Conservation (phyloP, 345 rosid species). For the Reutealis trisperma region DNA sequence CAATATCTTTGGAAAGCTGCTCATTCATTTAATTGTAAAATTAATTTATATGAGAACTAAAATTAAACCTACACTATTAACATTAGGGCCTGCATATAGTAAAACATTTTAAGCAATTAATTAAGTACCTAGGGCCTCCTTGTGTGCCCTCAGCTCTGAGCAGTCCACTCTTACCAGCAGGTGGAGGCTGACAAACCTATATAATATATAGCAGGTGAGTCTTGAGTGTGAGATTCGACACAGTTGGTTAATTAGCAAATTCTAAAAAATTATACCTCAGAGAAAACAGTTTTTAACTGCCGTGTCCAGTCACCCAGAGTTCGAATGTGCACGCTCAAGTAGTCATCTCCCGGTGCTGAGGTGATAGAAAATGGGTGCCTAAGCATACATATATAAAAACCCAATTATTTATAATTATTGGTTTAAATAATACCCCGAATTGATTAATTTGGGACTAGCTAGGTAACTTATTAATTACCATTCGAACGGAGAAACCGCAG, state of each 20-base stretch:
- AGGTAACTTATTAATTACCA: constrained; percentile 34
- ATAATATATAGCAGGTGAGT: neutral
- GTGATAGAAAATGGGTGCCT: constrained; percentile 98
- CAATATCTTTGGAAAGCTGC: constrained; percentile 68
- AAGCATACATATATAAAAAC: neutral
- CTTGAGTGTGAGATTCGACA: neutral
- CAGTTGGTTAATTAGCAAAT: too few relatives aligned
- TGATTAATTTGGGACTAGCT: too few relatives aligned
- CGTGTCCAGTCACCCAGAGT: constrained; percentile 90
- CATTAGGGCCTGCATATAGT: too few relatives aligned
- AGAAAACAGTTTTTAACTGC: constrained; percentile 70
- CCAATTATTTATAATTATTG: too few relatives aligned
- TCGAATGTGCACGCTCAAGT: constrained; percentile 82
- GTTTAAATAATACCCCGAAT: too few relatives aligned
- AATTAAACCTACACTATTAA: neutral
- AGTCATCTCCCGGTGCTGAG: constrained; percentile 85
- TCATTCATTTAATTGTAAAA: neutral
- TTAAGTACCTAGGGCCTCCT: constrained; percentile 38
- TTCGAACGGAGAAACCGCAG: constrained; percentile 81
- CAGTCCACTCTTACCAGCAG: constrained; percentile 63
- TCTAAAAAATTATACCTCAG: constrained; percentile 43
- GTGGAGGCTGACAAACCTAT: constrained; percentile 59
- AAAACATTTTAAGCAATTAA: neutral
- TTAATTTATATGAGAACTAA: neutral
- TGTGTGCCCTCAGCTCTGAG: constrained; percentile 52